phyloP scores from a whole-genome alignment of 225 moss, liverwort and hornwort genomes.

The Pleurozium schreberi region DNA sequence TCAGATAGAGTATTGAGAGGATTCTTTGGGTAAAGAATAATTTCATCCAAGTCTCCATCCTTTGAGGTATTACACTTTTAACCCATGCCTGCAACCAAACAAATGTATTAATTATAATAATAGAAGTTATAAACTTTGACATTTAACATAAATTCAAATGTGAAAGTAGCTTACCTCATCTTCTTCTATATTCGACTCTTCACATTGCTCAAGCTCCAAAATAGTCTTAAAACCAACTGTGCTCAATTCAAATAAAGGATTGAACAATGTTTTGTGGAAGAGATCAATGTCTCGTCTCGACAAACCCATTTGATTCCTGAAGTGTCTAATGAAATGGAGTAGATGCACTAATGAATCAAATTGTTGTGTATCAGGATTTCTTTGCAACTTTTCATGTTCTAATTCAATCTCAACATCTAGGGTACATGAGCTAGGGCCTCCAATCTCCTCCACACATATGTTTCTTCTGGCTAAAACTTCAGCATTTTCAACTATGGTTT shows the following conservation, averaged over 20 bases:
- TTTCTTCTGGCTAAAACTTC: too few relatives aligned
- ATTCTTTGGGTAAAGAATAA: too few relatives aligned
- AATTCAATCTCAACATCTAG: background rate
- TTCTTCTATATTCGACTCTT: background rate
- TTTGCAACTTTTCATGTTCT: background rate
- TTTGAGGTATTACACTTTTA: too few relatives aligned
- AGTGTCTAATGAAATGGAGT: background rate
- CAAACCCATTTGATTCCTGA: background rate
- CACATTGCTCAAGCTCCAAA: background rate
- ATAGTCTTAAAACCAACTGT: background rate
- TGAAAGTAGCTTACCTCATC: background rate
- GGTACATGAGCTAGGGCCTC: background rate
- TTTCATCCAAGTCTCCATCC: too few relatives aligned
- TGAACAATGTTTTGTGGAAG: background rate
- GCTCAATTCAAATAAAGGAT: background rate
- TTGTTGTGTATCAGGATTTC: background rate
- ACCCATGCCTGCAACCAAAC: too few relatives aligned
- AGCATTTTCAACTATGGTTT: too few relatives aligned
- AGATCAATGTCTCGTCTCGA: background rate
- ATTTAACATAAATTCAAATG: background rate
- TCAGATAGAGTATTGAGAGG: too few relatives aligned
- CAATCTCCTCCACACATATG: background rate
- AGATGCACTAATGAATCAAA: background rate
- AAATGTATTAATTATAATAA: background rate
- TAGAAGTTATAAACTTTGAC: background rate